phyloP scores from a whole-genome alignment of 768 basidiomycete genomes.

The Thelephora aurantiotincta region DNA sequence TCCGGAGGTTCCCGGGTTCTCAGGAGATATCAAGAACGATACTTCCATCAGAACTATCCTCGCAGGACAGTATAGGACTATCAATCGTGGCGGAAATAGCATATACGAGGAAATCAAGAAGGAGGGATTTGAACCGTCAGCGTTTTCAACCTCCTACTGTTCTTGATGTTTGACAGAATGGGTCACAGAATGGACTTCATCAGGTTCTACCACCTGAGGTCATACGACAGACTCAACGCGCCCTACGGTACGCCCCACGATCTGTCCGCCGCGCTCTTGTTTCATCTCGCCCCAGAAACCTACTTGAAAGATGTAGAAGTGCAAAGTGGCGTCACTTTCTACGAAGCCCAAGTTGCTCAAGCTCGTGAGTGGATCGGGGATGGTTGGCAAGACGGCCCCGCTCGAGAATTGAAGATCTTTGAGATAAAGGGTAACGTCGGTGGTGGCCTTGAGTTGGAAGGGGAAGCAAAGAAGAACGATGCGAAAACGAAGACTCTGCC shows the following conservation, averaged over 20 bases:
- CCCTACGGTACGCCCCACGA: slow-evolving; percentile 26
- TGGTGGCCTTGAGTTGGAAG: slow-evolving; percentile 28
- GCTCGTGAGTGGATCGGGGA: slow-evolving; percentile 63
- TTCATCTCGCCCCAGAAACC: slow-evolving; percentile 15
- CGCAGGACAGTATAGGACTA: slow-evolving; percentile 78
- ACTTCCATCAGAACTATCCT: slow-evolving; percentile 64
- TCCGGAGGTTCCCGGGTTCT: slow-evolving; percentile 86
- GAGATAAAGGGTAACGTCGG: slow-evolving; percentile 19
- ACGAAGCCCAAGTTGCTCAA: slow-evolving; percentile 77
- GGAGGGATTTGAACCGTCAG: slow-evolving; percentile 70
- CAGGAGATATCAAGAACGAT: slow-evolving; percentile 65
- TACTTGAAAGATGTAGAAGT: slow-evolving; percentile 61
- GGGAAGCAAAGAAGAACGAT: slow-evolving; percentile 27
- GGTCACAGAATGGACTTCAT: slow-evolving; percentile 61
- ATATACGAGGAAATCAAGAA: slow-evolving; percentile 74
- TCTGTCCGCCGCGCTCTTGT: neutral
- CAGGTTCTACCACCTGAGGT: slow-evolving; percentile 82
- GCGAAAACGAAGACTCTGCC: slow-evolving; percentile 46
- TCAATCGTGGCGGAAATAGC: slow-evolving; percentile 78
- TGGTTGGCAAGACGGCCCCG: slow-evolving; percentile 15
- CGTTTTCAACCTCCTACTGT: neutral
- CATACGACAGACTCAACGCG: slow-evolving; percentile 84
- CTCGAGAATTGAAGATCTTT: slow-evolving; percentile 34
- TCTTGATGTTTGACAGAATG: neutral
- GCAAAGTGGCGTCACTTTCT: slow-evolving; percentile 65